Percentiles rank a stretch among this genome's conserved stretches.
Evolutionary conservation across 1,284 basidiomycete genomes (phyloP).

Genomic region (Puccinia coronata): DNA sequence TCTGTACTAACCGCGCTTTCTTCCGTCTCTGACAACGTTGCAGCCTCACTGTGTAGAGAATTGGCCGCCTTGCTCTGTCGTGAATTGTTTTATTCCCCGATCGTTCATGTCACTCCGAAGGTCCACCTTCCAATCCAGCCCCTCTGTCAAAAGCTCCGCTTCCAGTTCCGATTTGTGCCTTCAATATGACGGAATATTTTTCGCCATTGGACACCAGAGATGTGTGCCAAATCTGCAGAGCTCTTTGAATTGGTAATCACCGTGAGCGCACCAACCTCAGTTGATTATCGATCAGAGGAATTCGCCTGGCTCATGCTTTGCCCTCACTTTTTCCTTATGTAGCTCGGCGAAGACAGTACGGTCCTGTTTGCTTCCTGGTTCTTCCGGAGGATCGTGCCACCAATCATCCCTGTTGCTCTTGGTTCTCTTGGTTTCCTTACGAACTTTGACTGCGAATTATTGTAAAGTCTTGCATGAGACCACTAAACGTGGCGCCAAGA

Average conservation of each 20-base stretch:
- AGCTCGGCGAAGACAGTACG: conserved; percentile 86
- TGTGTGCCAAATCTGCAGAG: conserved; percentile 89
- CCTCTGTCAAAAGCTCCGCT: conserved; percentile 33
- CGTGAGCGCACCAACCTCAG: conserved; percentile 60
- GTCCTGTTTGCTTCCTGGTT: conserved; percentile 99
- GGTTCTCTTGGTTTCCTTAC: too few species aligned
- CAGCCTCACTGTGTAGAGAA: conserved; percentile 85
- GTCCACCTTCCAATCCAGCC: background rate
- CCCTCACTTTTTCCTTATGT: too few species aligned
- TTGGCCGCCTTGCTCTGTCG: conserved; percentile 67
- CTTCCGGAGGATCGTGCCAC: conserved; percentile 96
- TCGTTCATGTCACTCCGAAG: background rate
- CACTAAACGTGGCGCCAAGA: conserved; percentile 89
- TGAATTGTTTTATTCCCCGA: conserved; percentile 69
- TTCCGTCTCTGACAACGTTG: conserved; percentile 69
- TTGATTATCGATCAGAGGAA: too few species aligned
- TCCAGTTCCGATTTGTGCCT: conserved; percentile 62
- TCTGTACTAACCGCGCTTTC: conserved; percentile 74
- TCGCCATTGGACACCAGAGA: conserved; percentile 93
- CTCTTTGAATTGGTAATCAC: conserved; percentile 98
- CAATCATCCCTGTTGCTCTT: conserved; percentile 94
- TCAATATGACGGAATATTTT: conserved; percentile 80
- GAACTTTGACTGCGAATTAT: conserved; percentile 92
- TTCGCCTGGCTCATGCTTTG: too few species aligned
- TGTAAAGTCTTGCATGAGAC: conserved; percentile 78